Evolutionary conservation across 495 filamentous ascomycete species (phyloP), one percentile per base, ranked within the genome.

Genomic region (Geoglossum glabrum): DNA sequence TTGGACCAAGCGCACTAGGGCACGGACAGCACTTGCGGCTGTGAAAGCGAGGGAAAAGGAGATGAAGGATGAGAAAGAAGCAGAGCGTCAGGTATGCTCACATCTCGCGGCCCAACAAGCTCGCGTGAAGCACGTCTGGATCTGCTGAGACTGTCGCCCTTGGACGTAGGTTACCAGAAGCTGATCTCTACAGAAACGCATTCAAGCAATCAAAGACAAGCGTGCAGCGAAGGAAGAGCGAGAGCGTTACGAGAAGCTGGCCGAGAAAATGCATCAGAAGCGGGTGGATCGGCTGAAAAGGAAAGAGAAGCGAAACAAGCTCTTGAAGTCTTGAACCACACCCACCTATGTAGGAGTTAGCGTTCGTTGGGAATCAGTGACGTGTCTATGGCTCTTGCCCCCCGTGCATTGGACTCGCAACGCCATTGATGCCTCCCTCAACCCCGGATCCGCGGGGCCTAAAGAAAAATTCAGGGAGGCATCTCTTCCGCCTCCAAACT

Each of bases 241-340:
- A 71, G 87, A 84, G 61, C 78, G 93, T 40, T 97, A 86, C 67
- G 87, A 89, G 71, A 89, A 87, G 74, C 80, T 98, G 81, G 92
- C 86, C 30, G 85, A 90, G 71, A 96, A 88, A 73, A 97, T 98
- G 92, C 92, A 97, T 68, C 79, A 74, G 68, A 96, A 95, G 76
- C 75, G 89, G 61, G 83, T 98, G 26, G 92, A 98, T 71, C 78
- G 92, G 60, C 65, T 95, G 69, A 95, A 86, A 81, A 77, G 89
- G 67, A 81, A 87, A 68, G 92, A 97, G 76, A 97, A 96, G 80
- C 80, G 92, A 68, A 99, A 97, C 71, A 97, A 96, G 74, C 71
- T 93, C 64, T 70, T 97, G 64, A 95, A 90, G 70, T 93, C 87
- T 55, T 95, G 40, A 45, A 45, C 11, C 36, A 8, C 11, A 40